A percentile compares a stretch with the other conserved stretches of the same genome.
These are phyloP conservation scores for Saturnispora sekii DNA, from an alignment of 805 yeast species.

Conservation along the genomic window DNA sequence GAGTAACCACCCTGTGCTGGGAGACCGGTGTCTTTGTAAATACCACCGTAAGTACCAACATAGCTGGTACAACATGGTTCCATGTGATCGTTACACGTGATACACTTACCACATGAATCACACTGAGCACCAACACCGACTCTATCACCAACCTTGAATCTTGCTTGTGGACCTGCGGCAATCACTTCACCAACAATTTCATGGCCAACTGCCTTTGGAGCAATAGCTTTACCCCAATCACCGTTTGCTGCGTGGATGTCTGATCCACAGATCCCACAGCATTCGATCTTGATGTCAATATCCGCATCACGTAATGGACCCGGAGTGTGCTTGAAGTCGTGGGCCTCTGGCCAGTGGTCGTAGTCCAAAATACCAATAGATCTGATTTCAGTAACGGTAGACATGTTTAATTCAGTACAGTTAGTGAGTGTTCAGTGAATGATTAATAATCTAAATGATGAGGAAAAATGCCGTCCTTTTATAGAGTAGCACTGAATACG, in stretches of 20 bases:
- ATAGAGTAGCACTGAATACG: too few relatives aligned
- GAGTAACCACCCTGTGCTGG: slow-evolving; percentile 41
- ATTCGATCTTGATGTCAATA: slow-evolving; percentile 36
- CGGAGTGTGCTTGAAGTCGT: slow-evolving; percentile 13
- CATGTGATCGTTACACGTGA: slow-evolving; percentile 28
- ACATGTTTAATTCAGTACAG: not conserved
- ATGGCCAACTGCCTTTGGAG: slow-evolving; percentile 32
- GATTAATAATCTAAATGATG: too few relatives aligned
- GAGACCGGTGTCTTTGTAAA: slow-evolving; percentile 30
- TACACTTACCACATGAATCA: slow-evolving; percentile 31
- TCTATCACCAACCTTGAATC: slow-evolving; percentile 36
- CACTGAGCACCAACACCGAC: slow-evolving; percentile 43
- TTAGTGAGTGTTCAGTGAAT: too few relatives aligned
- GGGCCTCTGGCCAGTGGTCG: slow-evolving; percentile 15
- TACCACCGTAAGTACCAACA: slow-evolving; percentile 34
- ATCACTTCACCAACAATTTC: slow-evolving; percentile 37
- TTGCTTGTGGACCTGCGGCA: slow-evolving; percentile 30
- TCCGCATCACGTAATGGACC: slow-evolving; percentile 17
- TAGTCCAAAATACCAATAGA: slow-evolving; percentile 16
- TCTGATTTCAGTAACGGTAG: slow-evolving; percentile 7
- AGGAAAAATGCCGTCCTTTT: too few relatives aligned
- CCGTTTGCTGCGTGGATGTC: slow-evolving; percentile 38
- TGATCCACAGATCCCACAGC: slow-evolving; percentile 43
- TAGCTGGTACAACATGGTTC: slow-evolving; percentile 47
- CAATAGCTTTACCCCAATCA: slow-evolving; percentile 14